Base-by-base conservation (phyloP, 2,329 filamentous ascomycete genomes). In the Furcasterigmium furcatum region DNA sequence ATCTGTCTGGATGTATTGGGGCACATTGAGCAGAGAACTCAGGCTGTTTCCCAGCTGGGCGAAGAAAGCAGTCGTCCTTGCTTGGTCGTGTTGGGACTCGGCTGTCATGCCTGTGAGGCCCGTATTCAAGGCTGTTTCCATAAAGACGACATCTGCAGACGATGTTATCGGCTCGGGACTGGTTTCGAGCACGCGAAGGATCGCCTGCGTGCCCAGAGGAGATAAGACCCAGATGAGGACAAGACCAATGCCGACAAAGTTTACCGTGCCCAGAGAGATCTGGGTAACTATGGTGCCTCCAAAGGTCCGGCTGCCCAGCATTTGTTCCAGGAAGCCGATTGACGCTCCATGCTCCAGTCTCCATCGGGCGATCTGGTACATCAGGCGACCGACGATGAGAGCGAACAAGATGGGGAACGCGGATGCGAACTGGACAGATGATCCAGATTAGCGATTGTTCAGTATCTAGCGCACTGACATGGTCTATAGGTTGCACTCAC, bases 371-470 rank as follows among this genome's bases (percentile, higher is more conserved):
- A 56, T 51, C 44, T 56, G 55, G 21, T 55, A 49, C 18, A 57
- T 49, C 9, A 57, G 46, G 27, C 58, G 50, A 10, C 61, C 59
- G 24, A 53, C 47, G 27, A 61, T 50, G 3, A 55, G 52, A 3
- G 58, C 58, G 34, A 63, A 64, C 4, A 57, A 44, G 6, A 64
- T 55, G 24, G 60, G 59, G 34, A 63, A 64, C 2, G 60, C 14
- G 4, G 57, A 59, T 2, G 52, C 44, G 14, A 49, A 42, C 40
- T n/a, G n/a, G n/a, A n/a, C n/a, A n/a, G n/a, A n/a, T n/a, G n/a
- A n/a, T n/a, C n/a, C n/a, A n/a, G n/a, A n/a, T n/a, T n/a, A n/a
- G n/a, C n/a, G n/a, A n/a, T n/a, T n/a, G n/a, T n/a, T n/a, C n/a
- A n/a, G n/a, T n/a, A n/a, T n/a, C n/a, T n/a, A n/a, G n/a, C n/a